phyloP scores from a whole-genome alignment of 192 early-diverging fungal species.

The Coemansia sp. region DNA sequence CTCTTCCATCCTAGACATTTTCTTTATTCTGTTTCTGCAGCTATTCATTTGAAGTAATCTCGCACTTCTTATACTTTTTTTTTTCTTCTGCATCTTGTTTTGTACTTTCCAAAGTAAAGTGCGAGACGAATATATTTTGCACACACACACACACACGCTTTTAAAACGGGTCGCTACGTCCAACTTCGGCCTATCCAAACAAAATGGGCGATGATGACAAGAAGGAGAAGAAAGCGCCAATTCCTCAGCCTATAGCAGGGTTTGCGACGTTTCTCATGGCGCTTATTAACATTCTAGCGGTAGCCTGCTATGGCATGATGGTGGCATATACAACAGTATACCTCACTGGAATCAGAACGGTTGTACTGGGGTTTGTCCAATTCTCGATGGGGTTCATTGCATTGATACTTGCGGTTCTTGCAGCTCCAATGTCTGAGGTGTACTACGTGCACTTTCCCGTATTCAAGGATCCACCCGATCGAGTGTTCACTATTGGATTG shows the following conservation, averaged over 20 bases:
- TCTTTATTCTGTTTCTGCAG: too few species aligned
- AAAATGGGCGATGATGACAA: background rate
- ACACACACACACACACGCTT: background rate
- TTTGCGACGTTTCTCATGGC: background rate
- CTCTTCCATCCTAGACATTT: too few species aligned
- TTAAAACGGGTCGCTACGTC: background rate
- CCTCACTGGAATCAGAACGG: background rate
- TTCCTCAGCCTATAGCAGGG: background rate
- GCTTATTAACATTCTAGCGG: background rate
- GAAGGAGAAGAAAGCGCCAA: background rate
- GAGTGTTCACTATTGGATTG: background rate
- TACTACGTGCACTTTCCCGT: background rate
- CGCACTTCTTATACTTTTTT: too few species aligned
- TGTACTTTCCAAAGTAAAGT: too few species aligned
- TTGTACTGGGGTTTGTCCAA: slow-evolving; percentile 4
- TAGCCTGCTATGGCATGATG: background rate
- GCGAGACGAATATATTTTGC: too few species aligned
- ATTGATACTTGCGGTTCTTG: background rate
- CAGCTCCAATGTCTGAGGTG: background rate
- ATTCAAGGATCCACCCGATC: background rate
- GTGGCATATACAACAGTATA: slow-evolving; percentile 2
- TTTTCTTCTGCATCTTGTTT: too few species aligned
- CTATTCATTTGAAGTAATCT: too few species aligned
- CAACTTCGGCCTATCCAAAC: background rate
- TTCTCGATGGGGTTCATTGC: slow-evolving; percentile 3